Conservation (phyloP, 306 rosid genomes). For the Vigna trinervia region DNA sequence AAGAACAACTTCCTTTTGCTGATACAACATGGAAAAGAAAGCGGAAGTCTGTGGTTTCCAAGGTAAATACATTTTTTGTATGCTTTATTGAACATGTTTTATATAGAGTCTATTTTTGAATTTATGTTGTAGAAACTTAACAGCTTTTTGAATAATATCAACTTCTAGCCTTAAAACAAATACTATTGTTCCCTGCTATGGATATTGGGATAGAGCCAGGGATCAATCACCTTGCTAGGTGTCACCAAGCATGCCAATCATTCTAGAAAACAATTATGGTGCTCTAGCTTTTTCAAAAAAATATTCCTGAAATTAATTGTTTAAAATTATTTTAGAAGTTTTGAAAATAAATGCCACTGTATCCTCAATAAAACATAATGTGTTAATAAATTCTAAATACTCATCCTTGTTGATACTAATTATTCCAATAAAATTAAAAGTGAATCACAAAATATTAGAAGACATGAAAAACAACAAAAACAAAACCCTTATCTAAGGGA, state of each 20-base stretch:
- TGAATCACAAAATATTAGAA: background rate
- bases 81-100: conserved; percentile 13
- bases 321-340: background rate
- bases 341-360: background rate
- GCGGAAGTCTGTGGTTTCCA: conserved; percentile 56
- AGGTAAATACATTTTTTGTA: conserved; percentile 46
- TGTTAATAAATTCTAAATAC: background rate
- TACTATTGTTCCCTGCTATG: no score
- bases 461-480: background rate
- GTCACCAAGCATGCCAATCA: background rate
- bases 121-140: background rate
- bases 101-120: background rate
- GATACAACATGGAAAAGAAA: conserved; percentile 64
- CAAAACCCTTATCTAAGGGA: no score
- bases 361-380: background rate
- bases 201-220: background rate
- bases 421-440: no score
- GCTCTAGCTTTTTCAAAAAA: background rate
- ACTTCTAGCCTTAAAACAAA: background rate
- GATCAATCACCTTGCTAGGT: background rate
- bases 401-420: background rate
- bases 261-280: background rate
- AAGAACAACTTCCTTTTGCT: conserved; percentile 52
- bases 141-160: background rate
- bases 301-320: background rate